Conservation (phyloP, 73 alveolate species). For the Paraurostyla sp. region DNA sequence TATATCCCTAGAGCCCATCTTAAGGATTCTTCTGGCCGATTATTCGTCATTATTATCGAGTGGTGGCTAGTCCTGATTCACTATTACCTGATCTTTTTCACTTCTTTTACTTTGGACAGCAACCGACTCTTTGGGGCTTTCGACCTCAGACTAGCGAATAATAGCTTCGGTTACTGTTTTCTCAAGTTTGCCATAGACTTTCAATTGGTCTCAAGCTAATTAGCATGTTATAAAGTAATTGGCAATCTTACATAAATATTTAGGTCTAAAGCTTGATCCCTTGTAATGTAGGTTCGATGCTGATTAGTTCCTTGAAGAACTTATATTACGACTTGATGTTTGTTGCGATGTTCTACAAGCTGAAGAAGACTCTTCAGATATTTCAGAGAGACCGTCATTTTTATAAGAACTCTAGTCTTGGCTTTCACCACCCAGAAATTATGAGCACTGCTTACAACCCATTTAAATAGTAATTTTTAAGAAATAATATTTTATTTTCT, state of each 20-base stretch:
- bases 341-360: not conserved
- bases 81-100: not conserved
- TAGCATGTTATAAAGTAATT: not conserved
- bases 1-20: not conserved
- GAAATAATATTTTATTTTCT: no score
- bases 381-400: not conserved
- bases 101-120: not conserved
- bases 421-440: not conserved
- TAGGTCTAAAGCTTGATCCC: not conserved
- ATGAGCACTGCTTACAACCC: constrained; percentile 41
- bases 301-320: not conserved
- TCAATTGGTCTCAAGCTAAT: not conserved
- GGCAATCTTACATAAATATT: not conserved
- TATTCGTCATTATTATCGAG: not conserved
- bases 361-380: constrained; percentile 32
- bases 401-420: not conserved
- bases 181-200: not conserved
- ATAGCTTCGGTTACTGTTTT: not conserved
- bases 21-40: not conserved
- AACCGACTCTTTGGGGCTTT: not conserved
- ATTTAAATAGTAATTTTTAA: no score
- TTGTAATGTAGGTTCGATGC: not conserved
- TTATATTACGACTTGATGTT: not conserved
- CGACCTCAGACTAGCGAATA: not conserved
- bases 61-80: constrained; percentile 16